Percentiles rank a stretch among this genome's conserved stretches.
Conservation (phyloP, 2,329 filamentous ascomycete species). For the Ascochyta clinopodiicola region DNA sequence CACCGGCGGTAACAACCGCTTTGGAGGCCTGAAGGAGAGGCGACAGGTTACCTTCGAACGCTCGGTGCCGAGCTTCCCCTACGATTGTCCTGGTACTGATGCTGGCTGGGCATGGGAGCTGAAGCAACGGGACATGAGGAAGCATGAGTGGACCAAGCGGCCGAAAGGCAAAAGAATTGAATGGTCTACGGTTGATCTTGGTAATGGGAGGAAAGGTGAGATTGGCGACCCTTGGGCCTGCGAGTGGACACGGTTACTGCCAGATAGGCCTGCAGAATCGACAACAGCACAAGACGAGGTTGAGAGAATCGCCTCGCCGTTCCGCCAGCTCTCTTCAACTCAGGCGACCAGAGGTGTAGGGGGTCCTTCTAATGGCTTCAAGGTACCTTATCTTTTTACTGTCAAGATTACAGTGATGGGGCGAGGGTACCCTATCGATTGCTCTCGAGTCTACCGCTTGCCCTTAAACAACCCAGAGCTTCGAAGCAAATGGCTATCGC, state of each 20-base stretch:
- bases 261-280: background rate
- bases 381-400: slow-evolving; percentile 56
- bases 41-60: slow-evolving; percentile 84
- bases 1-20: slow-evolving; percentile 78
- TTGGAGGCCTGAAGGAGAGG: slow-evolving; percentile 81
- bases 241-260: slow-evolving; percentile 77
- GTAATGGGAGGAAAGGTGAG: slow-evolving; percentile 78
- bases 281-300: slow-evolving; percentile 8
- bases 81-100: slow-evolving; percentile 79
- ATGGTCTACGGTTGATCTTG: slow-evolving; percentile 77
- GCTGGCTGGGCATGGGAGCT: slow-evolving; percentile 82
- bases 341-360: slow-evolving; percentile 38
- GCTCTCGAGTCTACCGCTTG: slow-evolving; percentile 86
- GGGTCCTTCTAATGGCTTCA: background rate
- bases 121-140: slow-evolving; percentile 65
- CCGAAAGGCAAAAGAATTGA: slow-evolving; percentile 82
- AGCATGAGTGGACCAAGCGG: slow-evolving; percentile 73
- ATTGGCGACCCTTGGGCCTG: slow-evolving; percentile 82
- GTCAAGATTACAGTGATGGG: slow-evolving; percentile 71
- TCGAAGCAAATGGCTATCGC: slow-evolving; percentile 74
- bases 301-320: slow-evolving; percentile 25
- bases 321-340: slow-evolving; percentile 30
- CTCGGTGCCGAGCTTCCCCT: slow-evolving; percentile 81
- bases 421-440: slow-evolving; percentile 73
- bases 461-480: slow-evolving; percentile 64